Conservation (phyloP, 352 stramenopile genomes). For the Pythium brassicae region DNA sequence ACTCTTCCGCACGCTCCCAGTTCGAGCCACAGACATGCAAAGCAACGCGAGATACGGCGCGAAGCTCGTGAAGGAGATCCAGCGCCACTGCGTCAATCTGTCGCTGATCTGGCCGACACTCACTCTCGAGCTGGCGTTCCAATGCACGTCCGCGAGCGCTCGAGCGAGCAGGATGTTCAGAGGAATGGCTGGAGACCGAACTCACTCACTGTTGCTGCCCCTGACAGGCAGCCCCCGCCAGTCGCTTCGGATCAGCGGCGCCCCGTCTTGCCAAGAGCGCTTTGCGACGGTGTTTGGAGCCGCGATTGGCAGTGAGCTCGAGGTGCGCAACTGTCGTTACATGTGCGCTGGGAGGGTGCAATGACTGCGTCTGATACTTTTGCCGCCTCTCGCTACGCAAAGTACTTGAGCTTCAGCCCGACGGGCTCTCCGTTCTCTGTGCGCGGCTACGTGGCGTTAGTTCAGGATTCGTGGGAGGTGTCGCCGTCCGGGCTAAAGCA, state of each 20-base stretch:
- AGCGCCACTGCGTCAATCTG: constrained; percentile 43
- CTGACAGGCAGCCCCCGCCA: constrained; percentile 10
- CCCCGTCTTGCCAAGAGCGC: constrained; percentile 25
- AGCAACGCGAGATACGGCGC: constrained; percentile 25
- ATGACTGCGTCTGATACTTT: background rate
- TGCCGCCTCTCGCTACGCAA: background rate
- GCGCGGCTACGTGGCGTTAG: constrained; percentile 47
- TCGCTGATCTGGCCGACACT: constrained; percentile 75
- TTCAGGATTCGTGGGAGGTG: constrained; percentile 31
- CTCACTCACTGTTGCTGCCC: no score
- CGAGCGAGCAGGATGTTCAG: background rate
- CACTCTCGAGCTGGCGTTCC: constrained; percentile 48
- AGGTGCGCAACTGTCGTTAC: constrained; percentile 17
- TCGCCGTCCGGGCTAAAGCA: constrained; percentile 42
- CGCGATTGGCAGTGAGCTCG: constrained; percentile 32
- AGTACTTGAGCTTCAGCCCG: constrained; percentile 33
- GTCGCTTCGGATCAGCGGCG: constrained; percentile 11
- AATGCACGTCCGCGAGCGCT: constrained; percentile 18
- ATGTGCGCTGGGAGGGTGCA: no score
- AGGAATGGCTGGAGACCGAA: no score
- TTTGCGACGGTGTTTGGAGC: constrained; percentile 38
- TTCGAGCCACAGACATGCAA: constrained; percentile 42
- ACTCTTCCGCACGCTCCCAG: constrained; percentile 64
- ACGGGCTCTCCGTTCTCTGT: constrained; percentile 27
- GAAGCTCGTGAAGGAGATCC: constrained; percentile 35